These are phyloP conservation scores for Serendipita indica DNA, from an alignment of 768 basidiomycete species.

Conservation along the genomic window DNA sequence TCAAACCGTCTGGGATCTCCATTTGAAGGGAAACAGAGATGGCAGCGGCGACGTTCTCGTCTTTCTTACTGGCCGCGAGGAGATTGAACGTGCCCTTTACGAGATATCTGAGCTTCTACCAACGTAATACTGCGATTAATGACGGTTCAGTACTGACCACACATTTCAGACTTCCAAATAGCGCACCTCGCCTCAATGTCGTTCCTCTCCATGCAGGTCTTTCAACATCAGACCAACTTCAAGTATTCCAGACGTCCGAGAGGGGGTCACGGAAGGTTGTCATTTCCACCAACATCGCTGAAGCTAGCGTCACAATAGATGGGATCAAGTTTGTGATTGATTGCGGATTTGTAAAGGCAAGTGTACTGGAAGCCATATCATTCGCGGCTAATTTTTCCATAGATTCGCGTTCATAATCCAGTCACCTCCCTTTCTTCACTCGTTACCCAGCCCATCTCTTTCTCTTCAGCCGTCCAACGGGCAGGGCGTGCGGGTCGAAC, in stretches of 20 bases:
- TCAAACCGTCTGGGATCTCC: conserved; percentile 57
- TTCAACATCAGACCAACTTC: conserved; percentile 72
- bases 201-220: conserved; percentile 83
- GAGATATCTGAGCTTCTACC: conserved; percentile 64
- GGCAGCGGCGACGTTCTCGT: conserved; percentile 79
- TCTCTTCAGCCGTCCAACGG: conserved; percentile 82
- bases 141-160: conserved; percentile 22
- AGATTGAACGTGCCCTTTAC: conserved; percentile 81
- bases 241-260: conserved; percentile 67
- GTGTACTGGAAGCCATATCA: conserved; percentile 12
- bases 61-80: conserved; percentile 90
- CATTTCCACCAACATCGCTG: conserved; percentile 90
- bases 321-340: conserved; percentile 91
- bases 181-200: conserved; percentile 41
- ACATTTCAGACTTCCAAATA: conserved; percentile 28
- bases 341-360: conserved; percentile 87
- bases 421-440: conserved; percentile 73
- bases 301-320: conserved; percentile 96
- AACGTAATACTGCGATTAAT: conserved; percentile 32
- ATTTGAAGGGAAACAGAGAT: conserved; percentile 65
- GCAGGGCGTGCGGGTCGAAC: conserved; percentile 93
- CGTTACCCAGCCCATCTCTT: conserved; percentile 65
- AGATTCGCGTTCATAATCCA: conserved; percentile 88
- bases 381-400: not conserved
- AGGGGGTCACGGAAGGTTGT: conserved; percentile 75